Evolutionary conservation across 441 rosid species (phyloP).

Genomic region (Mallotus repandus): DNA sequence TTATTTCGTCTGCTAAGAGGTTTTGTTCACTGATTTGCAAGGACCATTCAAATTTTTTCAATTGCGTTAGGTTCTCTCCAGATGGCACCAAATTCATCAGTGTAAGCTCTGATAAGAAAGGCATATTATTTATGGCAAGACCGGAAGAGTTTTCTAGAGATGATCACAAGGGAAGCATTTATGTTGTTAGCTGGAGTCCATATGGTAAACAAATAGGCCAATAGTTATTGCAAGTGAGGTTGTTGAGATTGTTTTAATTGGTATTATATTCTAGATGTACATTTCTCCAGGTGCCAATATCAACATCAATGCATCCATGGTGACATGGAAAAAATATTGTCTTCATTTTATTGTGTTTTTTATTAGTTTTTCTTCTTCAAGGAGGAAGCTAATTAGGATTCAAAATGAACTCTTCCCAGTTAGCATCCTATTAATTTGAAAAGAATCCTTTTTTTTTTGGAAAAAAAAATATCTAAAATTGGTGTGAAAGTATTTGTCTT

Average conservation of each 20-base stretch:
- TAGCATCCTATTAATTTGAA: background rate
- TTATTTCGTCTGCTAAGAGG: conserved; percentile 18
- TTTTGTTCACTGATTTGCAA: conserved; percentile 36
- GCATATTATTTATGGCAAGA: conserved; percentile 80
- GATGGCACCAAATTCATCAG: conserved; percentile 88
- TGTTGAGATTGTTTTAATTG: background rate
- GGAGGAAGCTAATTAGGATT: background rate
- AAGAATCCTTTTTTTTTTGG: background rate
- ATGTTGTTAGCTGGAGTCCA: conserved; percentile 94
- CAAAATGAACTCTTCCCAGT: background rate
- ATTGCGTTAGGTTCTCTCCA: conserved; percentile 86
- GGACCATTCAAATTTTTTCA: conserved; percentile 93
- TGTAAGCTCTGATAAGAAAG: too few species aligned
- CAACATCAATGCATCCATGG: too few species aligned
- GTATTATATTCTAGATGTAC: background rate
- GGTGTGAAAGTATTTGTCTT: background rate
- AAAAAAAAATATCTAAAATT: background rate
- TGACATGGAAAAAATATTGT: background rate
- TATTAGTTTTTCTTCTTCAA: background rate
- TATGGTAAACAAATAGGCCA: conserved; percentile 72
- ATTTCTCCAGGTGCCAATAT: background rate
- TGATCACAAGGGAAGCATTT: conserved; percentile 90
- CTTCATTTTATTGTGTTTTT: too few species aligned
- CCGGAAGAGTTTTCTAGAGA: conserved; percentile 65
- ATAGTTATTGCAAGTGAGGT: background rate